A percentile compares a stretch with the other conserved stretches of the same genome.
phyloP scores from a whole-genome alignment of 768 basidiomycete species.

The Hericium alpestre region DNA sequence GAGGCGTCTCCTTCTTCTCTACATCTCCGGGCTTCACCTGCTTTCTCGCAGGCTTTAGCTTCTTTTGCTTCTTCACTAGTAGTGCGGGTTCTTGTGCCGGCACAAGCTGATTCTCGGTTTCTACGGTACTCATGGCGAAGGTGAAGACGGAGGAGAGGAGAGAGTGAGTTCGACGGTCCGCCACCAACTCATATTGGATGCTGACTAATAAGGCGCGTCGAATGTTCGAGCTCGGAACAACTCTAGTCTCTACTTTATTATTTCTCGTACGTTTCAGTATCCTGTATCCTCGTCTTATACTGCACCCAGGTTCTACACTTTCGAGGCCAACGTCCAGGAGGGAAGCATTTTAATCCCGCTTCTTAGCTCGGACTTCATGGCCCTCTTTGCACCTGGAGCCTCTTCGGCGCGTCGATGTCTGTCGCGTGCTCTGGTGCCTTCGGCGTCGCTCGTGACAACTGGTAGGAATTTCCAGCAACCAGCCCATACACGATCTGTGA shows the following conservation, averaged over 20 bases:
- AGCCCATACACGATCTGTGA: slow-evolving; percentile 7
- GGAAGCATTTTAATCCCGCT: not conserved
- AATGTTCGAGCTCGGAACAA: too few species aligned
- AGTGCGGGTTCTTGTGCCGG: not conserved
- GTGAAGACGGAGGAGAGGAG: not conserved
- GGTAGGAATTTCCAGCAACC: not conserved
- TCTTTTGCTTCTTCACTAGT: slow-evolving; percentile 35
- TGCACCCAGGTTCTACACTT: not conserved
- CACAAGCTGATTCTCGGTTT: slow-evolving; percentile 2
- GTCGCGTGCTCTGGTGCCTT: not conserved
- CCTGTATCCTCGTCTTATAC: too few species aligned
- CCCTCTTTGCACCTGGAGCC: not conserved
- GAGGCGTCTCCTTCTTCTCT: slow-evolving; percentile 76
- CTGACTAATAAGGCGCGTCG: too few species aligned
- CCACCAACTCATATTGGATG: too few species aligned
- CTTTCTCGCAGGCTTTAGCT: slow-evolving; percentile 84
- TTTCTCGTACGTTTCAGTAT: too few species aligned
- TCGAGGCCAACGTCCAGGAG: not conserved
- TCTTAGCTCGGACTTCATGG: not conserved
- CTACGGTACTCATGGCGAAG: slow-evolving; percentile 6
- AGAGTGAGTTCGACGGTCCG: not conserved
- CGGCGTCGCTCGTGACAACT: not conserved
- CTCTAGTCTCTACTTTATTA: too few species aligned
- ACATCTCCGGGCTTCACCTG: slow-evolving; percentile 88
- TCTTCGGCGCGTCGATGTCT: not conserved